Evolutionary conservation across 179 eudicot genomes (phyloP).

Genomic region (Carnegiea gigantea): DNA sequence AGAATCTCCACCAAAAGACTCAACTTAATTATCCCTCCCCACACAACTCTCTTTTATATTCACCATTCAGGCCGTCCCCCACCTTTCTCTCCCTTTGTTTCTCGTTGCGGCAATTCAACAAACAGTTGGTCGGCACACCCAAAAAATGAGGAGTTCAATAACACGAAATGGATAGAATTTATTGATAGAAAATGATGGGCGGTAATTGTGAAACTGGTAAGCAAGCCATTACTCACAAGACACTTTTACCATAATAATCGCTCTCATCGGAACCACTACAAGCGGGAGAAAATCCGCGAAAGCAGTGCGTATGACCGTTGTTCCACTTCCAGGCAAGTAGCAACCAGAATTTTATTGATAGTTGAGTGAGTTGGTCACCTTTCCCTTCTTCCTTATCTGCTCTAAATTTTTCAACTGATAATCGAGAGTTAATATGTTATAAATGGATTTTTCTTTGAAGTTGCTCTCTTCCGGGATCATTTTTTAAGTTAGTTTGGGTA

Average conservation of each 20-base stretch:
- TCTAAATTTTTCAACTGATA: neutral
- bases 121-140: slow-evolving; percentile 29
- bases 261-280: neutral
- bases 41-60: slow-evolving; percentile 14
- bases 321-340: neutral
- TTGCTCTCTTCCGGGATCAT: no score
- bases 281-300: slow-evolving; percentile 4
- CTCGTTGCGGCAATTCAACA: slow-evolving; percentile 28
- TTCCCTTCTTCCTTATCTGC: slow-evolving; percentile 1
- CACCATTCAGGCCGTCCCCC: neutral
- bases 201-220: neutral
- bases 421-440: no score
- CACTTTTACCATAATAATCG: neutral
- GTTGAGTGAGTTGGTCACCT: neutral
- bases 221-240: neutral
- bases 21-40: slow-evolving; percentile 2
- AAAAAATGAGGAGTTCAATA: neutral
- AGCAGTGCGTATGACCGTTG: neutral
- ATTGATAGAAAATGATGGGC: slow-evolving; percentile 12
- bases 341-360: neutral
- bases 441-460: no score
- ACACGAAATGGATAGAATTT: neutral
- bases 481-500: no score
- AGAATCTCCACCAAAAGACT: slow-evolving; percentile 27
- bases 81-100: slow-evolving; percentile 11